phyloP scores from a whole-genome alignment of 2,329 filamentous ascomycete species.

The Nemania sp. region DNA sequence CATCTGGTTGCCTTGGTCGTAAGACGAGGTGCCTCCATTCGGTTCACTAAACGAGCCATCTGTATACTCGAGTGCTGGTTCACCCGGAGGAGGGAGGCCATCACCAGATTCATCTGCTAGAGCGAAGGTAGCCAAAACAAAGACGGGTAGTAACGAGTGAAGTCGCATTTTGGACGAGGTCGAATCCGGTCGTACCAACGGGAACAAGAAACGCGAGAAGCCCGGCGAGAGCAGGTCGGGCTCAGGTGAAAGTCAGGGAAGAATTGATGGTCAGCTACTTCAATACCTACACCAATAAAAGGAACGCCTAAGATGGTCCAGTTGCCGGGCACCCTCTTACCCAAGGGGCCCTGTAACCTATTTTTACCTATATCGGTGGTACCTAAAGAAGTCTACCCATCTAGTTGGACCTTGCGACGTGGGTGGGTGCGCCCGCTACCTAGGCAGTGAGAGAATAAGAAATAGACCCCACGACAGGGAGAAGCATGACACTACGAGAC shows the following conservation, averaged over 20 bases:
- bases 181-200: conserved; percentile 7
- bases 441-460: conserved; percentile 22
- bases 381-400: conserved; percentile 6
- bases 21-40: conserved; percentile 38
- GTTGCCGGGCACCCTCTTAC: conserved; percentile 13
- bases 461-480: conserved; percentile 19
- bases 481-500: not conserved
- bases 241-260: conserved; percentile 21
- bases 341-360: conserved; percentile 20
- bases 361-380: conserved; percentile 9
- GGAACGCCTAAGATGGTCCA: not conserved
- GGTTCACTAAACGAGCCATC: conserved; percentile 44
- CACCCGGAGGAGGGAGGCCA: conserved; percentile 38
- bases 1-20: conserved; percentile 41
- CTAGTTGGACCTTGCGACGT: conserved; percentile 10
- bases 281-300: conserved; percentile 7
- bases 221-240: conserved; percentile 15
- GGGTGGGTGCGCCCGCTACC: conserved; percentile 9
- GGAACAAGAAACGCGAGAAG: conserved; percentile 15
- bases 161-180: conserved; percentile 30
- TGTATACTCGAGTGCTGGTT: conserved; percentile 38
- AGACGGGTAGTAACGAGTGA: conserved; percentile 21
- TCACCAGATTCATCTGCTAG: conserved; percentile 29
- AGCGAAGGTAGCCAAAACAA: conserved; percentile 33
- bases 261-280: conserved; percentile 20